Evolutionary conservation across 2,329 filamentous ascomycete genomes (phyloP).

Genomic region (Dryadomyces sulphureus): DNA sequence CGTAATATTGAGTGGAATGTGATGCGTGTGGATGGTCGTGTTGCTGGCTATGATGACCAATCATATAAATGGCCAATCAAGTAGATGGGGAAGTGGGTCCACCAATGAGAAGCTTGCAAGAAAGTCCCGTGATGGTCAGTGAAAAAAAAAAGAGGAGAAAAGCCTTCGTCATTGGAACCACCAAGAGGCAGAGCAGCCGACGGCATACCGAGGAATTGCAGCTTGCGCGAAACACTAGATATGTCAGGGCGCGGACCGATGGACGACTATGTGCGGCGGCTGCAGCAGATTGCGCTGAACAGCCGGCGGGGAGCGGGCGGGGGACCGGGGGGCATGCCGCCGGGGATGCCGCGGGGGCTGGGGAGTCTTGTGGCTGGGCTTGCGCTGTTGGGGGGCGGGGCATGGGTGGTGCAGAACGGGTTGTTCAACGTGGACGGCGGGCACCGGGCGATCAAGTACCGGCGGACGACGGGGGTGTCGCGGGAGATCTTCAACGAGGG

Average conservation of each 20-base stretch:
- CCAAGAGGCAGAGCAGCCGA: background rate
- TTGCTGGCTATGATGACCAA: background rate
- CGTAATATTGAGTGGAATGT: background rate
- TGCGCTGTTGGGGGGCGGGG: constrained; percentile 31
- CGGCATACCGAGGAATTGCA: background rate
- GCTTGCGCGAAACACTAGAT: too few species aligned
- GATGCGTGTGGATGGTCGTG: background rate
- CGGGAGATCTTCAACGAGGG: constrained; percentile 96
- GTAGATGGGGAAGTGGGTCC: background rate
- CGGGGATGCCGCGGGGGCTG: constrained; percentile 24
- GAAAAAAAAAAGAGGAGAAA: constrained; percentile 4
- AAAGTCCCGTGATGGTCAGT: constrained; percentile 4
- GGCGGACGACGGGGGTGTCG: constrained; percentile 77
- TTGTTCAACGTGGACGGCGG: constrained; percentile 88
- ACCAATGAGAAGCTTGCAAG: background rate
- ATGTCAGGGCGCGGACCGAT: constrained; percentile 23
- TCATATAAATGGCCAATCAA: too few species aligned
- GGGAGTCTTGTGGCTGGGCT: constrained; percentile 26
- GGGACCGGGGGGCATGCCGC: constrained; percentile 27
- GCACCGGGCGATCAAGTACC: constrained; percentile 98
- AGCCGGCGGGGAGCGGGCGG: constrained; percentile 19
- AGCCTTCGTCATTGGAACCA: background rate
- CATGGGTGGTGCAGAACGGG: constrained; percentile 40
- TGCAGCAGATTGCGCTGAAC: constrained; percentile 32
- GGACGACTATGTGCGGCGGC: constrained; percentile 35